Evolutionary conservation across 2,329 filamentous ascomycete genomes (phyloP).

Genomic region (Exophiala calicioides): DNA sequence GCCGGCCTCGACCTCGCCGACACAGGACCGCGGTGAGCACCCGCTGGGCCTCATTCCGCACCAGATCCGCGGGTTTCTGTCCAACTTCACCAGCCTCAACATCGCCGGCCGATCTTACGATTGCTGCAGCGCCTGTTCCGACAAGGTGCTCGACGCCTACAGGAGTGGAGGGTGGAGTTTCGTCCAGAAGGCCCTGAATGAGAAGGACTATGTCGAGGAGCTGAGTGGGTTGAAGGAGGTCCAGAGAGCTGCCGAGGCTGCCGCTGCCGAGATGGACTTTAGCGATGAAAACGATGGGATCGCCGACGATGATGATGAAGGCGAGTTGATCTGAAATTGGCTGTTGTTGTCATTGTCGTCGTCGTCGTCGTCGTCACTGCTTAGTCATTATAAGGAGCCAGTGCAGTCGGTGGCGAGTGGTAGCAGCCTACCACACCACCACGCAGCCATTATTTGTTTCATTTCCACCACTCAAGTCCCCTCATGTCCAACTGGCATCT

Average conservation of each 20-base stretch:
- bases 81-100: conserved; percentile 60
- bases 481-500: no score
- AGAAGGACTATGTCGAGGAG: conserved; percentile 65
- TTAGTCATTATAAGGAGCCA: neutral
- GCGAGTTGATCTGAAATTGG: conserved; percentile 37
- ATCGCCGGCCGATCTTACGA: conserved; percentile 60
- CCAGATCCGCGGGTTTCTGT: conserved; percentile 64
- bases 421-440: conserved; percentile 2
- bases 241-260: conserved; percentile 48
- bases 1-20: conserved; percentile 35
- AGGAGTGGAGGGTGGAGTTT: conserved; percentile 60
- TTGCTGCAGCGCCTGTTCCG: conserved; percentile 64
- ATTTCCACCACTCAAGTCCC: no score
- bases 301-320: conserved; percentile 36
- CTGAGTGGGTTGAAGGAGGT: conserved; percentile 62
- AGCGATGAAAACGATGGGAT: conserved; percentile 44
- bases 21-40: conserved; percentile 43
- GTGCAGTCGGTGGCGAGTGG: neutral
- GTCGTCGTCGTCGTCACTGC: neutral
- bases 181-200: conserved; percentile 59
- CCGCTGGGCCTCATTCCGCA: conserved; percentile 60
- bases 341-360: neutral
- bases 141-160: conserved; percentile 56
- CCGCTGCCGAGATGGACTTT: conserved; percentile 47
- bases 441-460: no score